Evolutionary conservation across 2,329 filamentous ascomycete species (phyloP), one percentile per base, ranked within the genome.

Genomic region (Lasiodiplodia sp.): DNA sequence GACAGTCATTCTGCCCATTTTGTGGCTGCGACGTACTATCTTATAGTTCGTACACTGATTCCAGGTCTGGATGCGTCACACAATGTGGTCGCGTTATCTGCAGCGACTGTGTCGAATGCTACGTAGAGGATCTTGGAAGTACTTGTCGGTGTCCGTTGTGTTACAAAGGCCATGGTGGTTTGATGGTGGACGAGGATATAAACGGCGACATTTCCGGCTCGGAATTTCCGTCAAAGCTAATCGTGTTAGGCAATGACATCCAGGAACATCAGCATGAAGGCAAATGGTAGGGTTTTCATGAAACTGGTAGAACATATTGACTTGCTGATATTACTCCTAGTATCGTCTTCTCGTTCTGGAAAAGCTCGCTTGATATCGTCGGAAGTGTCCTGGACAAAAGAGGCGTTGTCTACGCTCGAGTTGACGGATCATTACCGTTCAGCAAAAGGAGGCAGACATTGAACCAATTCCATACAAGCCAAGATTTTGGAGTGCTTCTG

Each of bases 281-380:
- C 71, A 5, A 77, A 77, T 68, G 72, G 73, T 74, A 74, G 44
- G 52, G 4, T n/a, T 37, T 14, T 23, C 10, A 16, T n/a, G 1
- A 23, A 31, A 2, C 4, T 28, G 6, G n/a, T 60, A 3, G n/a
- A 3, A 4, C 16, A 25, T 16, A 18, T 3, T 2, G 14, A 2
- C 4, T 38, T 34, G 16, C 60, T 69, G 34, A 68, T 23, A 14
- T 11, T 44, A 34, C 62, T 14, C 47, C 18, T 16, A 80, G 78
- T 63, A 72, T 80, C 51, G 70, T 80, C 16, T 80, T 80, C 67
- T 78, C 77, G 14, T 76, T 69, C 28, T 80, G 78, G 78, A 79
- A 73, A 12, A 77, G 75, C 28, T 78, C 75, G 53, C 70, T 80
- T 2, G 73, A 76, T 62, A 57, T 78, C 55, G 67, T 77, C 16